Percentiles rank a stretch among this genome's conserved stretches.
Evolutionary conservation across 2,329 filamentous ascomycete species (phyloP).

Genomic region (Neurospora sp.): DNA sequence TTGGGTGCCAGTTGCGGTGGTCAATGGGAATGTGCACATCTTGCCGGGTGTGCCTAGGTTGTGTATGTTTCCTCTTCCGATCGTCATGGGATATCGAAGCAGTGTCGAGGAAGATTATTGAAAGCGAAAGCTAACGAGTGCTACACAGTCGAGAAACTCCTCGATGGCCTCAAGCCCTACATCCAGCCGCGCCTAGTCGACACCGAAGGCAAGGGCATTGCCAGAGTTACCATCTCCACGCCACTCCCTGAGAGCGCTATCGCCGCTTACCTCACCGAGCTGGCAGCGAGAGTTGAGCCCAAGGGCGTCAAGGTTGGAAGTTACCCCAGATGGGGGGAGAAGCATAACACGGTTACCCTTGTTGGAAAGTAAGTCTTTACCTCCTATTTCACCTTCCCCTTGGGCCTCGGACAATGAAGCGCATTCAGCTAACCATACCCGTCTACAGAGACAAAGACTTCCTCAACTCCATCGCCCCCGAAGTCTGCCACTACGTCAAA

Average conservation of each 20-base stretch:
- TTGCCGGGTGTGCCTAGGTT: slow-evolving; percentile 80
- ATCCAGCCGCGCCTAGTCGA: slow-evolving; percentile 64
- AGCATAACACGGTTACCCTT: slow-evolving; percentile 79
- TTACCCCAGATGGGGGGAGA: slow-evolving; percentile 87
- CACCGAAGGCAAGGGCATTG: slow-evolving; percentile 70
- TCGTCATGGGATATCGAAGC: neutral
- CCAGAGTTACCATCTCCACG: slow-evolving; percentile 74
- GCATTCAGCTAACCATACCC: slow-evolving; percentile 1
- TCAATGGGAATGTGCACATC: slow-evolving; percentile 90
- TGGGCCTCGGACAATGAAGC: neutral
- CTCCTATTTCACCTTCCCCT: neutral
- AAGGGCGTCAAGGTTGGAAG: slow-evolving; percentile 87
- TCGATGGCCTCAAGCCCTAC: slow-evolving; percentile 64
- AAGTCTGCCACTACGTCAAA: slow-evolving; percentile 67
- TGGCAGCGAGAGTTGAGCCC: slow-evolving; percentile 62
- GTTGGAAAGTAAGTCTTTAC: slow-evolving; percentile 46
- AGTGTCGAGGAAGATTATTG: neutral
- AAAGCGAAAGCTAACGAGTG: neutral
- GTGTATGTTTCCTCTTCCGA: slow-evolving; percentile 35
- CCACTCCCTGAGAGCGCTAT: slow-evolving; percentile 79
- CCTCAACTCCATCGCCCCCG: slow-evolving; percentile 66
- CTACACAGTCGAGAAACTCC: slow-evolving; percentile 54
- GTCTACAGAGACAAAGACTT: slow-evolving; percentile 55
- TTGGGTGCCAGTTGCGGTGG: slow-evolving; percentile 83
- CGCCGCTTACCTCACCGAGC: slow-evolving; percentile 69